Conservation (phyloP, 306 rosid genomes). For the Luffa aegyptiaca region DNA sequence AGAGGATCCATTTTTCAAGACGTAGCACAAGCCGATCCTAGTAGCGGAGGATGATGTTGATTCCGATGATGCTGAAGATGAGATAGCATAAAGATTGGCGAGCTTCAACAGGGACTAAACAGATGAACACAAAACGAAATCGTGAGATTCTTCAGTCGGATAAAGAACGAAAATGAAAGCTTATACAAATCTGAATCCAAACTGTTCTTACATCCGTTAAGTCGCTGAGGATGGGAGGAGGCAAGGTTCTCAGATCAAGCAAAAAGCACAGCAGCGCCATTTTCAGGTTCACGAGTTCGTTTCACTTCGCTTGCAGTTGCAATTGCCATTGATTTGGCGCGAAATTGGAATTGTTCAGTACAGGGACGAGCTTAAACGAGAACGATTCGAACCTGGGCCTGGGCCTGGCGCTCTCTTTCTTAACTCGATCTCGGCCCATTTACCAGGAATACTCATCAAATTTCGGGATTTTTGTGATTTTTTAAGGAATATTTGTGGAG, state of each 20-base stretch:
- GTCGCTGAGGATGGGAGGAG: conserved; percentile 43
- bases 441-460: too few relatives aligned
- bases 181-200: neutral
- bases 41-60: neutral
- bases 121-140: conserved; percentile 9
- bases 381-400: neutral
- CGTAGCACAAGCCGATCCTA: conserved; percentile 57
- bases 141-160: conserved; percentile 13
- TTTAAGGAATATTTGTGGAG: too few relatives aligned
- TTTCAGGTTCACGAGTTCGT: conserved; percentile 11
- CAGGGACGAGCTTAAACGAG: neutral
- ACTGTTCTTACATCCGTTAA: conserved; percentile 36
- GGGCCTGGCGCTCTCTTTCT: neutral
- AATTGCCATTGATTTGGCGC: conserved; percentile 4
- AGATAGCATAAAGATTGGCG: conserved; percentile 56
- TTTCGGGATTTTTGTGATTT: too few relatives aligned
- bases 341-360: neutral
- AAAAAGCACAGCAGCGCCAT: conserved; percentile 69
- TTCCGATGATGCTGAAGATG: conserved; percentile 15
- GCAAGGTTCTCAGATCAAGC: conserved; percentile 55
- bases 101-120: conserved; percentile 67
- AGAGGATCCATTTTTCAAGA: conserved; percentile 32
- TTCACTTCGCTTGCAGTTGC: neutral
- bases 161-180: neutral
- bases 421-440: neutral